Base-by-base conservation (phyloP, 2,329 filamentous ascomycete genomes). In the Neopestalotiopsis clavispora region DNA sequence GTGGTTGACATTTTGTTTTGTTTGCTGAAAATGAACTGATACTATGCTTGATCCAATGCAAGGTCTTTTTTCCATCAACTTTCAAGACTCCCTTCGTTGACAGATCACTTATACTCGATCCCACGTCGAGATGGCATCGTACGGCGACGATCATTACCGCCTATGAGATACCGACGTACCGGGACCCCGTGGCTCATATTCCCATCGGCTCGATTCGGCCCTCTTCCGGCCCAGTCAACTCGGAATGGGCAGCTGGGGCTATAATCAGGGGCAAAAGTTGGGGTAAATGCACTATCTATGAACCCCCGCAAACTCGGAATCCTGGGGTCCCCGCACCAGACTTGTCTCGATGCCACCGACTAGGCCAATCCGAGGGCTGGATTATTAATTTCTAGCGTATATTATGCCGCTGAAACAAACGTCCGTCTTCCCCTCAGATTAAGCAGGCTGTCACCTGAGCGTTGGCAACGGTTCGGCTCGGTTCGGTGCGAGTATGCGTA, bases 1-100 rank as follows among this genome's bases (percentile, higher is more conserved):
- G 45, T 52, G n/a, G 69, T 65, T 34, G 67, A 59, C 13, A 62
- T 65, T 5, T 59, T 42, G 32, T 62, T 60, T 6, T n/a, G 5
- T 3, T 52, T 28, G 3, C 23, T 3, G 23, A 28, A 4, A 28
- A 28, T 28, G 23, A 4, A 9, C 3, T 52, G 34, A 38, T 68
- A 20, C 9, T 28, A 57, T 13, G 62, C 17, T 52, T 52, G 45
- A 52, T 20, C 20, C 45, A 7, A 52, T 52, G 45, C 2, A 9
- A 52, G n/a, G 17, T 52, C 45, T 52, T n/a, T 9, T 52, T 49
- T 4, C 23, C 45, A n/a, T 52, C 6, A 20, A 52, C 14, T 9
- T 23, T n/a, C 45, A 52, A 52, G 6, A 52, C n/a, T n/a, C 45
- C 23, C n/a, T n/a, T 17, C 45, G 20, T 52, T 17, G 34, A 52